Evolutionary conservation across 768 basidiomycete species (phyloP), one percentile per base, ranked within the genome.

Genomic region (Suillus discolor): DNA sequence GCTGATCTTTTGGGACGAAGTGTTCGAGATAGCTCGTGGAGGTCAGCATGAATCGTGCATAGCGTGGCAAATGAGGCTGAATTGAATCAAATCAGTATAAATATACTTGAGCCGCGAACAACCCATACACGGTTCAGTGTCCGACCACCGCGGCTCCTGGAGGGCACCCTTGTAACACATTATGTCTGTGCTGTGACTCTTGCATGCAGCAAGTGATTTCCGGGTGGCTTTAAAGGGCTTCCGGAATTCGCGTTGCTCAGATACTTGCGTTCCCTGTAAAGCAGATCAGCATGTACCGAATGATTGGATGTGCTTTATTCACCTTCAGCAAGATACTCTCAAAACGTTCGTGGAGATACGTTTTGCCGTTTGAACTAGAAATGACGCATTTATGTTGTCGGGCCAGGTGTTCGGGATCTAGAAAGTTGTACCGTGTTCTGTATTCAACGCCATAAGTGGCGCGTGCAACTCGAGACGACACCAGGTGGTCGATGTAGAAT

Each of bases 401-500:
- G 13, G 63, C 54, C 7, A 62, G 44, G 66, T 87, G 85, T 15
- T 82, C 84, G 1, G 72, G 63, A 36, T 75, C 65, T 23, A 36
- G 60, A 0, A 69, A 18, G 31, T 80, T 65, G 65, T 73, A 85
- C 0, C n/a, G n/a, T n/a, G n/a, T n/a, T 31, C 16, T 5, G 66
- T 70, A 77, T 51, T 78, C 66, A 15, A 75, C 69, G 3, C 81
- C 81, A 42, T 80, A 82, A 0, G 81, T 82, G 62, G 75, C 68
- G 61, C 77, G 80, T 6, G 84, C 76, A 0, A 84, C 75, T 42
- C 84, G 79, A 15, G 76, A 75, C 0, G 78, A 74, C 13, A 86
- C 84, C 20, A 79, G 79, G 65, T 81, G 81, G 55, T 86, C 82
- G 2, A 86, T 61, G 45, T 74, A 76, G 65, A 69, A 80, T 13